Base-by-base conservation (phyloP, 2,329 filamentous ascomycete genomes). In the Ceratocystis albifundus region DNA sequence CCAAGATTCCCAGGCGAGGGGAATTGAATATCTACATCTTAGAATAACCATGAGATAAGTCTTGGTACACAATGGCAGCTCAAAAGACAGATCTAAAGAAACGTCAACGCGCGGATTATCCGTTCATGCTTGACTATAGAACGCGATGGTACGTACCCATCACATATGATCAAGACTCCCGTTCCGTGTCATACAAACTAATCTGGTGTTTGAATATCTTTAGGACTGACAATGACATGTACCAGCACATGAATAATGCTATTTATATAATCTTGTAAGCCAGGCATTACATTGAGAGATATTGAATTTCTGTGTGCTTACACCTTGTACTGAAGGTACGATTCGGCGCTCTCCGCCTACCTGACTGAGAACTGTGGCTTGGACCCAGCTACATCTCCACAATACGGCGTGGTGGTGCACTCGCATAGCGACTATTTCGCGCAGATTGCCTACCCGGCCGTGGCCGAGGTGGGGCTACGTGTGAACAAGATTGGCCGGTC, bases 221-320 rank as follows among this genome's bases (percentile, higher is more conserved):
- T 67, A 92, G 90, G 90, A 86, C 84, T 74, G 91, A 96, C 76
- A 96, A 96, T 74, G 91, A 96, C 77, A 94, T 95, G 89, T 96
- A 94, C 75, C 82, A 89, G 68, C 93, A 97, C 74, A 85, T 96
- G 80, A 96, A 96, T 77, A 96, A 96, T 74, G 88, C 86, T 50
- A 82, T 94, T 65, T 96, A 96, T 76, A 89, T 89, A 71, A 87
- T 88, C 69, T 81, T 95, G 81, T 86, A 75, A 73, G 79, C 70
- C 15, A 46, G 44, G 20, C 17, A n/a, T 62, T 22, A 22, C 17
- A 46, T 57, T 50, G 10, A 4, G 30, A 15, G 50, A 25, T 36
- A 20, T 2, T 6, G 12, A n/a, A 41, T 8, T 41, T 15, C 3
- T 3, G 8, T 12, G n/a, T 22, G 20, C 67, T 65, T 6, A 36